Evolutionary conservation across 108 stramenopile species (phyloP), one percentile per base, ranked within the genome.

Genomic region (Cyclotella sp.): DNA sequence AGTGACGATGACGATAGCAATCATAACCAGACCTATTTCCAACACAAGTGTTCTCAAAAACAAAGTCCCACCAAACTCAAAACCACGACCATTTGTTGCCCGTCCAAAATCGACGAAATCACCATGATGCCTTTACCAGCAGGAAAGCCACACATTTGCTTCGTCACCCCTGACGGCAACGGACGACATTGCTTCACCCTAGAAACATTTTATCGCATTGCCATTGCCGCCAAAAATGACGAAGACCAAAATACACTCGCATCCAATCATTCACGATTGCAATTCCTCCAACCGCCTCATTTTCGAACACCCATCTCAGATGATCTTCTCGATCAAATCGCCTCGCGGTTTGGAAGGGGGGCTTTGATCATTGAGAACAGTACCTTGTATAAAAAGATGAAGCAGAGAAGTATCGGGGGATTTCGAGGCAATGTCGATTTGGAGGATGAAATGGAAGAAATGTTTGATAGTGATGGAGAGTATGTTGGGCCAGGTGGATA

Each of bases 271-370:
- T n/a, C 22, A 45, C 22, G 65, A 19, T 69, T 85, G 47, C 86
- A 76, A 12, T 94, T 92, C 64, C 61, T 90, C 39, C 93, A 95
- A 63, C 93, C 93, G 11, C 93, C 93, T 40, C 90, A 92, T 77
- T 95, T 95, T 71, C 87, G 91, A 18, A 77, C 90, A 0, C 78
- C 78, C 39, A 91, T 92, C 87, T 89, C 87, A 45, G 91, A 90
- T 63, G 90, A 92, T 47, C 53, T 95, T 58, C 24, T 90, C 19
- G 93, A 95, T 79, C 93, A 92, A 67, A 95, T 95, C 42, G 88
- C 89, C 22, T 90, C 85, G 22, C 80, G 85, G 21, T 95, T 95
- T 77, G 91, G 93, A 19, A 72, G 90, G 28, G 72, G 68, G 8
- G 90, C 93, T 28, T 70, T 91, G 21, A 73, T 90, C 2, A 67